Percentiles rank a stretch among this genome's conserved stretches.
phyloP scores from a whole-genome alignment of 73 alveolate genomes.

The Tetrahymena borealis region DNA sequence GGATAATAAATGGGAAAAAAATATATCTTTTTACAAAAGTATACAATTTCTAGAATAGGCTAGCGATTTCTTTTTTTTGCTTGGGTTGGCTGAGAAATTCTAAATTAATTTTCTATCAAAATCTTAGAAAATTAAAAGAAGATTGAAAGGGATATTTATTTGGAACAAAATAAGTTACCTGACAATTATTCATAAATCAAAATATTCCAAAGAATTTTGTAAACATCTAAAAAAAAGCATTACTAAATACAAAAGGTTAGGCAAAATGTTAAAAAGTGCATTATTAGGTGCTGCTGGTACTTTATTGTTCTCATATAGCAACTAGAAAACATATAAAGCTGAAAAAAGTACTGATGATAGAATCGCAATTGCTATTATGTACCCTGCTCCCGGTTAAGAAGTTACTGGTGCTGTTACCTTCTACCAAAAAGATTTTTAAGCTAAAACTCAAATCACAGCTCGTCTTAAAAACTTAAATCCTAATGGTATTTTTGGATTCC shows the following conservation, averaged over 20 bases:
- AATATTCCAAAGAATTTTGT: neutral
- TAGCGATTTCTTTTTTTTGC: neutral
- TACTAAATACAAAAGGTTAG: neutral
- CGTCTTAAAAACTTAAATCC: constrained; percentile 54
- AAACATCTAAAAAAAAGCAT: neutral
- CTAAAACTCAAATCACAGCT: constrained; percentile 54
- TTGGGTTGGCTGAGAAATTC: neutral
- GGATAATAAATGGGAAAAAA: neutral
- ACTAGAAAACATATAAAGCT: neutral
- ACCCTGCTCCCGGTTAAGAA: constrained; percentile 18
- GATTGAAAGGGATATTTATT: neutral
- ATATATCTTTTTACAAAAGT: neutral
- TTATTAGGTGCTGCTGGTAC: neutral
- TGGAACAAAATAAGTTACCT: neutral
- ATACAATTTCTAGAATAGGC: neutral
- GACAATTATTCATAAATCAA: neutral
- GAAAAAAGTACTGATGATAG: neutral
- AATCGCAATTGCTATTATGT: constrained; percentile 16
- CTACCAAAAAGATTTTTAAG: constrained; percentile 34
- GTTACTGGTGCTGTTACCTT: constrained; percentile 62
- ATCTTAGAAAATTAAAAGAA: neutral
- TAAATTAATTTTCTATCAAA: neutral
- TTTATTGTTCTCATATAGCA: neutral
- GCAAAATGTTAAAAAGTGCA: neutral
- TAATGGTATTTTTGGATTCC: constrained; percentile 70